phyloP scores from a whole-genome alignment of 2,329 filamentous ascomycete species.

The Colletotrichum sp. region DNA sequence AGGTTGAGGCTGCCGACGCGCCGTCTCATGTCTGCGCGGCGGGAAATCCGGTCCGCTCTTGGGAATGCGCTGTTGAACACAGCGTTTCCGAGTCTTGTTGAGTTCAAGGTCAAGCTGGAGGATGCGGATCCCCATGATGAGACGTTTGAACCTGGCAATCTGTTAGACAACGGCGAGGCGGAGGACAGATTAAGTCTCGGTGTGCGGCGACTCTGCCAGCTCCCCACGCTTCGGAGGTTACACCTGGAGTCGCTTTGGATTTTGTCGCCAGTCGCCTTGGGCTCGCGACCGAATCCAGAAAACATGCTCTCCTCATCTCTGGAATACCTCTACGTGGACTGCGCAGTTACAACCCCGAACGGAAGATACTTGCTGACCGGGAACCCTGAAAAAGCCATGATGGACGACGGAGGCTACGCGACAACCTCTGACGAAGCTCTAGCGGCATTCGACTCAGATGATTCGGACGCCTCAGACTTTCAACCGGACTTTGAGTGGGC shows the following conservation, averaged over 20 bases:
- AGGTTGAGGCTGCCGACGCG: background rate
- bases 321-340: background rate
- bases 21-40: background rate
- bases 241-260: background rate
- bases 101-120: background rate
- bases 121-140: background rate
- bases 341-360: background rate
- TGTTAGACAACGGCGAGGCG: background rate
- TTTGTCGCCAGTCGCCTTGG: background rate
- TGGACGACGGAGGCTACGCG: background rate
- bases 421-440: background rate
- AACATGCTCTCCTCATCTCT: background rate
- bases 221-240: background rate
- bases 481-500: background rate
- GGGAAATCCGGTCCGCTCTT: background rate
- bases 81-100: background rate
- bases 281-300: background rate
- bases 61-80: background rate
- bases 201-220: background rate
- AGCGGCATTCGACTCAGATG: background rate
- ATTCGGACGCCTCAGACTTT: background rate
- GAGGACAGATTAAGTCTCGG: background rate
- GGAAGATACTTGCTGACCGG: background rate
- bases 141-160: background rate
- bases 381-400: background rate